Conservation (phyloP, 176 grass and related monocot genomes). For the Aegilops umbellulata region DNA sequence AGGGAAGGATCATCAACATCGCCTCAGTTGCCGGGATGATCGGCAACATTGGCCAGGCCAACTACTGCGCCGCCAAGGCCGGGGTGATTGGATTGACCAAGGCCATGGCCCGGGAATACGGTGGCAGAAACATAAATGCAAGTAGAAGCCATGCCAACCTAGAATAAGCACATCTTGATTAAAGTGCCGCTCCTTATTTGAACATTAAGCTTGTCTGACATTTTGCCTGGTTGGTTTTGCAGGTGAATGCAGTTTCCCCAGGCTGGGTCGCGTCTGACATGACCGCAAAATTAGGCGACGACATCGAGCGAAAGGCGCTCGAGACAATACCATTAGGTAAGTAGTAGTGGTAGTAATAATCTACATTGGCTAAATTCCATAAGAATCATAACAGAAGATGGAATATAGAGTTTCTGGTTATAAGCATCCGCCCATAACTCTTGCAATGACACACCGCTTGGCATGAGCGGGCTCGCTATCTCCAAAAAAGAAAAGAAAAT, state of each 20-base stretch:
- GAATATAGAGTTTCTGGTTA: neutral
- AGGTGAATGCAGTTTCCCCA: conserved; percentile 86
- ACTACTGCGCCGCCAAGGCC: conserved; percentile 91
- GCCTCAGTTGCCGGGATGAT: conserved; percentile 85
- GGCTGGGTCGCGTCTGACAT: conserved; percentile 93
- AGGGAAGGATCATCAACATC: conserved; percentile 94
- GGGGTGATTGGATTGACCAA: conserved; percentile 95
- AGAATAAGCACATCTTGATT: neutral
- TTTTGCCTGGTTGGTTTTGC: neutral
- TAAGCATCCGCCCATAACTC: neutral
- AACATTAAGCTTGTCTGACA: neutral
- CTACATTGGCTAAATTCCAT: neutral
- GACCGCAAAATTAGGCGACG: conserved; percentile 70
- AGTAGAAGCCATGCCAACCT: conserved; percentile 17
- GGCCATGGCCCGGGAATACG: conserved; percentile 86
- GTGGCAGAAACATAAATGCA: conserved; percentile 90
- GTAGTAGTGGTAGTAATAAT: neutral
- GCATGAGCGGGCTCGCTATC: too few species aligned
- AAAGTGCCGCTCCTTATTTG: neutral
- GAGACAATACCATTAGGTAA: conserved; percentile 75
- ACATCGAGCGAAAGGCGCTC: conserved; percentile 70
- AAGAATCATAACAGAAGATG: too few species aligned
- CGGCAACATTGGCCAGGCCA: conserved; percentile 80
- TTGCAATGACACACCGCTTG: too few species aligned
- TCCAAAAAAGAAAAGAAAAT: too few species aligned